Base-by-base conservation (phyloP, 768 basidiomycete genomes). In the Leccinum ochraceum region DNA sequence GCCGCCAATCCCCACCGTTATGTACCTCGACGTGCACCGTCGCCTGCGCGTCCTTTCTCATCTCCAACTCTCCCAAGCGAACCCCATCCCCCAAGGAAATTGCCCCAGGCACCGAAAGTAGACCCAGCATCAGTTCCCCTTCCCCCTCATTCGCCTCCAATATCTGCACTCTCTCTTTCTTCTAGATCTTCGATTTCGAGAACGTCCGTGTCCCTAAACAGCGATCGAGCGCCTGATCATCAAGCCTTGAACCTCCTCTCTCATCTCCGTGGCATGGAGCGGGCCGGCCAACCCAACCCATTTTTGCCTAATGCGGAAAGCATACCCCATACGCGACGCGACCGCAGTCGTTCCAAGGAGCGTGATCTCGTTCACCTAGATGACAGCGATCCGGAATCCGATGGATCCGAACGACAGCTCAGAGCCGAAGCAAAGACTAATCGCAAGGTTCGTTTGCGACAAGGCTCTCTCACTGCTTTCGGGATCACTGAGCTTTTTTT, bases 391-490 rank as follows among this genome's bases (percentile, higher is more conserved):
- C 66, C 66, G 14, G 77, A 74, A 34, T 62, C 69, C 14, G 67
- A 65, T 11, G 67, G 74, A 28, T 74, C 79, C 32, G 81, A 85
- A 56, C 81, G 77, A 53, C 84, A 87, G 69, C 81, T 84, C 58
- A 83, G 79, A 68, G 87, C 85, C 2, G 84, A 85, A 66, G 92
- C 92, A 11, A 93, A 92, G 77, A 88, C 90, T n/a, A 87, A 88
- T 72, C 85, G 92, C 60, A 94, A 94, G 86, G 92, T 92, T 62
- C 32, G 74, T 68, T 53, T 42, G 34, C 28, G 44, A 52, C 6
- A 32, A 32, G 8, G 14, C 36, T 37, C 6, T 37, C 36, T 20
- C 46, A 14, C 55, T 6, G 44, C 53, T 28, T 39, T 37, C 14
- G 22, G 37, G 30, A 49, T 34, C 56, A 30, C 57, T 62, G 36